Base-by-base conservation (phyloP, 2,329 filamentous ascomycete genomes). In the Cladosporium sp. region DNA sequence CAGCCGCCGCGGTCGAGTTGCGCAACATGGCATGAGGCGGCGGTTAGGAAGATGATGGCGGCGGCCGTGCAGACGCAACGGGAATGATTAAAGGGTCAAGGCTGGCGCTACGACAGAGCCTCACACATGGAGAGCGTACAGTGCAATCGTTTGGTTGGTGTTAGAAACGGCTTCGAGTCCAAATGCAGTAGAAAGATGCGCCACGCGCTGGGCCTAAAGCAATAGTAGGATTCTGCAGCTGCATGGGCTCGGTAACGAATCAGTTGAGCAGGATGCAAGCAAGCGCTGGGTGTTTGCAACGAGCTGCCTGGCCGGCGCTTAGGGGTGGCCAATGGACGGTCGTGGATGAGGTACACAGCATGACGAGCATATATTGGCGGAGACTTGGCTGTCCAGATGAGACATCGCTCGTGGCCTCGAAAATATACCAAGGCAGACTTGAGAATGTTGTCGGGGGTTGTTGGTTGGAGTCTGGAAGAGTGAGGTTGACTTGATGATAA, bases 271-370 rank as follows among this genome's bases (percentile, higher is more conserved):
- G 27, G 30, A 39, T 7, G 40, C 40, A 39, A 24, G 47, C 40
- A 43, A 50, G 47, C 47, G 47, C 47, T 50, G 32, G 11, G 22
- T 29, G 34, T 32, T 43, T 40, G 45, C 27, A 48, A 48, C 45
- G 5, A 34, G 19, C 18, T 72, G 61, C 70, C 71, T 54, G 72
- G 67, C 56, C 73, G 74, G 62, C 77, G 73, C 62, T 70, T 66
- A 68, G 69, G 68, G 60, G 69, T 69, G 58, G 71, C 66, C 75
- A 79, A 78, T 56, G 17, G 37, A 48, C 13, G 19, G 17, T 12
- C 37, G 24, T 24, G 34, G 8, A n/a, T 15, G 22, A 24, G 45
- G 17, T 41, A 22, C 37, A 41, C 45, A 17, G 45, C 37, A 41
- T 34, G 37, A 6, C 18, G 7, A 22, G 17, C 36, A 41, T 20